Conservation (phyloP, 192 early-diverging fungal species). For the Mortierella antarctica region DNA sequence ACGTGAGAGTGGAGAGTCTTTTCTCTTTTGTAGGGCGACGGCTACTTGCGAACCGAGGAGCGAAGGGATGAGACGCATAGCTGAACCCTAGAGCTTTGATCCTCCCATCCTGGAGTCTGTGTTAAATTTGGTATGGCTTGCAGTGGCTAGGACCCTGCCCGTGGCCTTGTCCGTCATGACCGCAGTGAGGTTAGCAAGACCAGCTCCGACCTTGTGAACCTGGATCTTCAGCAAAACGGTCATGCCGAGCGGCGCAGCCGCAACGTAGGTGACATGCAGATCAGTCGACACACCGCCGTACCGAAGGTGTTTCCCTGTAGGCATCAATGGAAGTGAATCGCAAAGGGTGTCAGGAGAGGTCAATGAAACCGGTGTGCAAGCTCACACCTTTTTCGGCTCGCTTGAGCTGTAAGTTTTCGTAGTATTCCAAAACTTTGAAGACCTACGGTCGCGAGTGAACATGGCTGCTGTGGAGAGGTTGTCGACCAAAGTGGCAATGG, state of each 20-base stretch:
- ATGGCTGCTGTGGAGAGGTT: slow-evolving; percentile 45
- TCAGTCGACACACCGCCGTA: slow-evolving; percentile 54
- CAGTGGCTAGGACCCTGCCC: slow-evolving; percentile 36
- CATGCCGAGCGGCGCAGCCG: slow-evolving; percentile 32
- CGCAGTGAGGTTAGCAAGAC: slow-evolving; percentile 39
- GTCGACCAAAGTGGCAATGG: slow-evolving; percentile 54
- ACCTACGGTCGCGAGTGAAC: slow-evolving; percentile 43
- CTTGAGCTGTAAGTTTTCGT: too few relatives aligned
- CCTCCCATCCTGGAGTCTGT: slow-evolving; percentile 45
- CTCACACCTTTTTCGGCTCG: background rate
- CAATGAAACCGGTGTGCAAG: background rate
- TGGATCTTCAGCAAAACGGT: slow-evolving; percentile 41
- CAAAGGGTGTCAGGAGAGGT: background rate
- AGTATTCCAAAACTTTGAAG: too few relatives aligned
- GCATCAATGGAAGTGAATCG: background rate
- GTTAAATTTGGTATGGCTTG: slow-evolving; percentile 54
- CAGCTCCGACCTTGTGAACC: slow-evolving; percentile 43
- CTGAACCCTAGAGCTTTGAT: slow-evolving; percentile 25
- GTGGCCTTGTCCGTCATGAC: slow-evolving; percentile 40
- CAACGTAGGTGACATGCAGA: slow-evolving; percentile 54
- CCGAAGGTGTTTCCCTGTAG: slow-evolving; percentile 39
- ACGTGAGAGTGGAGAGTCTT: background rate
- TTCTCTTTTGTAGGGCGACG: background rate
- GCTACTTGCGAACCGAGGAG: background rate
- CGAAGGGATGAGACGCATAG: background rate